Conservation (phyloP, 495 filamentous ascomycete genomes). For the Penicillium lividum region DNA sequence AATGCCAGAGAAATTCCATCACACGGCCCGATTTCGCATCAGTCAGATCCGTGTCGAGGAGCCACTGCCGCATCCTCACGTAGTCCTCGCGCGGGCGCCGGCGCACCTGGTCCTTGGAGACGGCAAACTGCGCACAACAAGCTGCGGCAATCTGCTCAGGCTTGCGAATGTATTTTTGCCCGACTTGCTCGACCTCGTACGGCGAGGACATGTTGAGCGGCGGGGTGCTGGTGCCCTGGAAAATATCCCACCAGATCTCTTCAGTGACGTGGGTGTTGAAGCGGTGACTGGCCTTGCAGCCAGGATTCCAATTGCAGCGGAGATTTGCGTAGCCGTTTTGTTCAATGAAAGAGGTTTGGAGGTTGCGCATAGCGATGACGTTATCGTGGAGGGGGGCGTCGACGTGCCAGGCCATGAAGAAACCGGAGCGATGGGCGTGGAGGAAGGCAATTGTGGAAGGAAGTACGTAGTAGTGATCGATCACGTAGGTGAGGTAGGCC, state of each 20-base stretch:
- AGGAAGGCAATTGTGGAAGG: constrained; percentile 69
- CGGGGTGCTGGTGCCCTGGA: constrained; percentile 54
- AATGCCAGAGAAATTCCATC: constrained; percentile 76
- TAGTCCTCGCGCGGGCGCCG: constrained; percentile 59
- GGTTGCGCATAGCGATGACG: constrained; percentile 50
- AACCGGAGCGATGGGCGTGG: constrained; percentile 58
- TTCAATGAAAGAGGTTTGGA: constrained; percentile 53
- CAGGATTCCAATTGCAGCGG: constrained; percentile 65
- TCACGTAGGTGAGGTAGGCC: constrained; percentile 72
- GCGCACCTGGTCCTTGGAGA: constrained; percentile 54
- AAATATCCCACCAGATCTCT: constrained; percentile 53
- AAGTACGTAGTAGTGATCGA: constrained; percentile 67
- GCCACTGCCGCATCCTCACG: constrained; percentile 64
- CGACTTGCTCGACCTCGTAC: constrained; percentile 8
- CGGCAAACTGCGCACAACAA: constrained; percentile 71
- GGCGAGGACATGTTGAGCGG: constrained; percentile 36
- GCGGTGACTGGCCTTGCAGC: constrained; percentile 52
- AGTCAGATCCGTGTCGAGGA: constrained; percentile 57
- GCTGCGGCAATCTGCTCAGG: constrained; percentile 42
- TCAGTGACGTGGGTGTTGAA: constrained; percentile 62
- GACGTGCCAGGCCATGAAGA: constrained; percentile 64
- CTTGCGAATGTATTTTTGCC: constrained; percentile 28
- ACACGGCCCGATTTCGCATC: constrained; percentile 69
- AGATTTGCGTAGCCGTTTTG: constrained; percentile 66
- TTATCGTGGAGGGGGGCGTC: constrained; percentile 55